These are phyloP conservation scores for Friedmanniomyces endolithicus DNA, from an alignment of 495 filamentous ascomycete genomes.

Conservation along the genomic window DNA sequence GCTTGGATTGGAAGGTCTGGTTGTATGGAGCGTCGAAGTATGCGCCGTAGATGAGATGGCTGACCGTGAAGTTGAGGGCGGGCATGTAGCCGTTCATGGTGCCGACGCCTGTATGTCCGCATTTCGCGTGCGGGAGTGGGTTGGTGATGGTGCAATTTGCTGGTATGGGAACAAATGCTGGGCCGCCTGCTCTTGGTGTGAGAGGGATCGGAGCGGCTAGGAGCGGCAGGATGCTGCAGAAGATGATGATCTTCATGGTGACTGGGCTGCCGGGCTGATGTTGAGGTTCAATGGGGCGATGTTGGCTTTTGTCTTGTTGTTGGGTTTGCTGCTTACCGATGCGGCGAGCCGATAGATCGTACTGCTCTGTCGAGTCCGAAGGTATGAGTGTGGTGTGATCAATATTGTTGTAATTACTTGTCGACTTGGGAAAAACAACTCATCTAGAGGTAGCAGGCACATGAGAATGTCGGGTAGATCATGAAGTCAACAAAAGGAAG, in stretches of 20 bases:
- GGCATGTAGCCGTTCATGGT: slow-evolving; percentile 17
- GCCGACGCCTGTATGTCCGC: not conserved
- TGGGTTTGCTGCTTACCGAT: too few species aligned
- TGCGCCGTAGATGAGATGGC: slow-evolving; percentile 19
- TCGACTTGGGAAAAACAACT: too few species aligned
- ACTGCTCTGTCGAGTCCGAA: too few species aligned
- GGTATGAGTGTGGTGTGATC: too few species aligned
- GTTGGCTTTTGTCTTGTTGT: too few species aligned
- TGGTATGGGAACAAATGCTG: slow-evolving; percentile 20
- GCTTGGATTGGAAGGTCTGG: slow-evolving; percentile 6
- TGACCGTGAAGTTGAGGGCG: slow-evolving; percentile 1
- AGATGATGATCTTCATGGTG: slow-evolving; percentile 1
- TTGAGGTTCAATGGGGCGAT: too few species aligned
- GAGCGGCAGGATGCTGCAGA: slow-evolving; percentile 13
- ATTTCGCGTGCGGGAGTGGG: slow-evolving; percentile 11
- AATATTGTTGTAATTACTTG: too few species aligned
- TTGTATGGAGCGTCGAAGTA: slow-evolving; percentile 13
- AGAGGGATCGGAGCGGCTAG: slow-evolving; percentile 11
- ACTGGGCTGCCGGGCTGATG: not conserved
- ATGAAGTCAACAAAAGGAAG: too few species aligned
- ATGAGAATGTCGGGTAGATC: too few species aligned
- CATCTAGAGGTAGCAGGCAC: too few species aligned
- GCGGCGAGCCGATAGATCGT: too few species aligned
- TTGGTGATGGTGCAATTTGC: slow-evolving; percentile 22
- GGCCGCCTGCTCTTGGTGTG: slow-evolving; percentile 21